Conservation (phyloP, 768 basidiomycete genomes). For the Kwoniella sp. region DNA sequence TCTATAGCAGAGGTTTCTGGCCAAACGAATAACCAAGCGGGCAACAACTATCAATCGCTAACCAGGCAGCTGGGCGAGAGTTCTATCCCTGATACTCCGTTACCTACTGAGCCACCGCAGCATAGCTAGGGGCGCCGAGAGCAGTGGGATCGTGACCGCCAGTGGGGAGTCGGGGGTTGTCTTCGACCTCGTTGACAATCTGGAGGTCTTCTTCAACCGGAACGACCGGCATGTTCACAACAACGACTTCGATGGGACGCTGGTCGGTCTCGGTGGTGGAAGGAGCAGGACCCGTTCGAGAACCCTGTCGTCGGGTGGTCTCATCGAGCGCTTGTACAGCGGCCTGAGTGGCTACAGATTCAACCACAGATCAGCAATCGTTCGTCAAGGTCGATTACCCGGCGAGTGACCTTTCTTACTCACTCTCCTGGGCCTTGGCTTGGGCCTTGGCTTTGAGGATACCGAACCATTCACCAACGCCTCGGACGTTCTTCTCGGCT, state of each 20-base stretch:
- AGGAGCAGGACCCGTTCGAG: neutral
- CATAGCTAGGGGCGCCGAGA: slow-evolving; percentile 37
- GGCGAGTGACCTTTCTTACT: no score
- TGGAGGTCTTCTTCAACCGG: neutral
- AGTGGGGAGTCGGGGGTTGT: slow-evolving; percentile 28
- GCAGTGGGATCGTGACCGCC: slow-evolving; percentile 44
- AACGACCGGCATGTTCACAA: neutral
- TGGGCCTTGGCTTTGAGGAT: slow-evolving; percentile 27
- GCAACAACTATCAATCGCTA: no score
- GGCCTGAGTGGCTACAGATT: neutral
- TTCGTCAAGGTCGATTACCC: no score
- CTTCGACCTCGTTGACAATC: slow-evolving; percentile 16
- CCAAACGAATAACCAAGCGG: no score
- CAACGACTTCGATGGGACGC: neutral
- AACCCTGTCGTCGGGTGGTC: neutral
- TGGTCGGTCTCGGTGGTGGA: neutral
- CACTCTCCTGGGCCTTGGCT: slow-evolving; percentile 16
- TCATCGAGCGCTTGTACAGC: neutral
- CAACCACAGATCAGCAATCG: neutral
- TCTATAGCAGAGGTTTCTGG: no score
- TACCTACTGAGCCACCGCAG: slow-evolving; percentile 18
- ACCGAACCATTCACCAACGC: slow-evolving; percentile 18
- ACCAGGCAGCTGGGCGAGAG: no score
- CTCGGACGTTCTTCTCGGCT: slow-evolving; percentile 5
- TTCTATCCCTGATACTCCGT: neutral